Conservation (phyloP, 2,329 filamentous ascomycete genomes). For the Pseudocercospora pini-densiflorae region DNA sequence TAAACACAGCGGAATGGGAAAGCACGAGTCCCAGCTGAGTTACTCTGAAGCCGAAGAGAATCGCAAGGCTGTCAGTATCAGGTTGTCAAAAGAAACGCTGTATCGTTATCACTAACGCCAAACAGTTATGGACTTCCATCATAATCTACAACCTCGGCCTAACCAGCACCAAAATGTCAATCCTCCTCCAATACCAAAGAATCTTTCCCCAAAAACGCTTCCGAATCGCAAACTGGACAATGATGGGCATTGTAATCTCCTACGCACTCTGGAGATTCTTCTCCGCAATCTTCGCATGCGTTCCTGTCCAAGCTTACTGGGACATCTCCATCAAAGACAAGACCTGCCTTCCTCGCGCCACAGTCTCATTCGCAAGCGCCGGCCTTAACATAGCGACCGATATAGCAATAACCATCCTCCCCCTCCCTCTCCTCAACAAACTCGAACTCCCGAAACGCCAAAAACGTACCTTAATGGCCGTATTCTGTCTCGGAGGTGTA, state of each 20-base stretch:
- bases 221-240: slow-evolving; percentile 35
- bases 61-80: slow-evolving; percentile 2
- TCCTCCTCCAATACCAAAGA: slow-evolving; percentile 53
- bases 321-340: slow-evolving; percentile 27
- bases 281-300: slow-evolving; percentile 47
- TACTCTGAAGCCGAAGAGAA: slow-evolving; percentile 7
- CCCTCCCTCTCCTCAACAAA: slow-evolving; percentile 37
- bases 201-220: slow-evolving; percentile 49
- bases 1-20: slow-evolving; percentile 6
- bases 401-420: slow-evolving; percentile 38
- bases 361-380: slow-evolving; percentile 28
- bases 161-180: slow-evolving; percentile 49
- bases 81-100: background rate
- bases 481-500: slow-evolving; percentile 40
- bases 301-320: slow-evolving; percentile 48
- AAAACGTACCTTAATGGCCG: slow-evolving; percentile 38
- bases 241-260: slow-evolving; percentile 37
- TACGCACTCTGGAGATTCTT: slow-evolving; percentile 41
- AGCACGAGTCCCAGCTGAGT: slow-evolving; percentile 4
- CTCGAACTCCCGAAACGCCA: slow-evolving; percentile 37
- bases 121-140: slow-evolving; percentile 11
- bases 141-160: slow-evolving; percentile 44
- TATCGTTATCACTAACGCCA: background rate
- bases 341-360: slow-evolving; percentile 7
- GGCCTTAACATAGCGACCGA: slow-evolving; percentile 41